Evolutionary conservation across 2,329 filamentous ascomycete genomes (phyloP).

Genomic region (Taxawa tesnikishii): DNA sequence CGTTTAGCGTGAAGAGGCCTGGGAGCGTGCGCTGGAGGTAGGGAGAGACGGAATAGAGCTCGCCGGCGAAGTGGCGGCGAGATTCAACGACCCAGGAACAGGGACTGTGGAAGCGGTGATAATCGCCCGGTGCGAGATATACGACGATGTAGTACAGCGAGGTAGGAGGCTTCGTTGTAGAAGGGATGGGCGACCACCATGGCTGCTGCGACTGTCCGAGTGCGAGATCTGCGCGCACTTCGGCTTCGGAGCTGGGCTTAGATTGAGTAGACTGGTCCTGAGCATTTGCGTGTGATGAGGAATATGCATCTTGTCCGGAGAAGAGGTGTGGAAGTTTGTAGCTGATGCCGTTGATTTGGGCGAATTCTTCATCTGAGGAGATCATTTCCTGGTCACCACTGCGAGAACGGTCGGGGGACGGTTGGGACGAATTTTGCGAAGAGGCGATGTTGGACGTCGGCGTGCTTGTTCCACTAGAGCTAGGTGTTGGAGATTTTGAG

Average conservation of each 20-base stretch:
- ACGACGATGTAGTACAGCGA: conserved; percentile 88
- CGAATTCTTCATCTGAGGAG: conserved; percentile 81
- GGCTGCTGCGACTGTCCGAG: conserved; percentile 47
- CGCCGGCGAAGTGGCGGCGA: conserved; percentile 92
- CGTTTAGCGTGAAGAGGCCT: conserved; percentile 91
- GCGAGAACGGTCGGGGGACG: conserved; percentile 17
- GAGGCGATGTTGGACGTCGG: conserved; percentile 20
- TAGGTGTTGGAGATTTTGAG: conserved; percentile 33
- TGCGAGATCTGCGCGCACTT: conserved; percentile 75
- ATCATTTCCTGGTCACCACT: conserved; percentile 50
- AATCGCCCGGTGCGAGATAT: conserved; percentile 93
- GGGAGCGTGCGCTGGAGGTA: conserved; percentile 89
- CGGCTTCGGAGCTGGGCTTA: conserved; percentile 60
- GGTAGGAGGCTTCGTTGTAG: conserved; percentile 34
- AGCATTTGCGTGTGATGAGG: conserved; percentile 5
- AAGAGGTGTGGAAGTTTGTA: conserved; percentile 85
- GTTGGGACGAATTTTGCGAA: conserved; percentile 23
- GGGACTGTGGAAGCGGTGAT: conserved; percentile 95
- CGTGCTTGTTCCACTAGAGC: conserved; percentile 38
- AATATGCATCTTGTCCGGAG: conserved; percentile 44
- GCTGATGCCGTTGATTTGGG: conserved; percentile 83
- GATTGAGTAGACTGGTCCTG: conserved; percentile 63
- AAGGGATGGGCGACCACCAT: conserved; percentile 31
- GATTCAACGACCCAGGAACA: conserved; percentile 90
- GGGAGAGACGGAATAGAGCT: conserved; percentile 87